Percentiles rank a stretch among this genome's conserved stretches.
Conservation (phyloP, 345 rosid genomes). For the Adansonia digitata region DNA sequence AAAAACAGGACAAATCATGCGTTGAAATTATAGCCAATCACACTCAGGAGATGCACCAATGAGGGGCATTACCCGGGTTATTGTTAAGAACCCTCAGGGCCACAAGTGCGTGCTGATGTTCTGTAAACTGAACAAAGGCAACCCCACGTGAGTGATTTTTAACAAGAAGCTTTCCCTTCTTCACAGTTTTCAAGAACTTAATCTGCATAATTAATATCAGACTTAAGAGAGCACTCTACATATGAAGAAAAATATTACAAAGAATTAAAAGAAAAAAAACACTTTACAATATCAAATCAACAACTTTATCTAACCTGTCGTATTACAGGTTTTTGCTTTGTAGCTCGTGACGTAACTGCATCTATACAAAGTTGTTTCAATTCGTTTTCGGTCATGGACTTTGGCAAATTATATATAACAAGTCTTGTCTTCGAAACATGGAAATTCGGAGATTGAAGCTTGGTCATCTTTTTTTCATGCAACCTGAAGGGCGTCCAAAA, state of each 20-base stretch:
- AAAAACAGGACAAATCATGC: neutral
- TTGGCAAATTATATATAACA: constrained; percentile 79
- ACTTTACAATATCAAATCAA: neutral
- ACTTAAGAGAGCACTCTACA: neutral
- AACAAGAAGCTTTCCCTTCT: constrained; percentile 56
- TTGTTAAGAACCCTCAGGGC: constrained; percentile 92
- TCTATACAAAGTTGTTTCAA: constrained; percentile 61
- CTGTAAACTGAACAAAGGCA: constrained; percentile 80
- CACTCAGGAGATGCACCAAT: neutral
- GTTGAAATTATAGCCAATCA: neutral
- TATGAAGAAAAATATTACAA: neutral
- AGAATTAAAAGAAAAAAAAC: neutral
- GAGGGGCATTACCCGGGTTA: constrained; percentile 38
- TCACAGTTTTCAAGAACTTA: constrained; percentile 59
- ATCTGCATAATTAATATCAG: constrained; percentile 40
- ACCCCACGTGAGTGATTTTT: constrained; percentile 80
- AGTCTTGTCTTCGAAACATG: constrained; percentile 85
- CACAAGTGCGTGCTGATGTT: constrained; percentile 86
- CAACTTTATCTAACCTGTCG: constrained; percentile 55
- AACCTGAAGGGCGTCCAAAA: constrained; percentile 44
- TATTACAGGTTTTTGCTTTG: constrained; percentile 78
- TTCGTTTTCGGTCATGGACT: constrained; percentile 60
- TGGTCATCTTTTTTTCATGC: constrained; percentile 73
- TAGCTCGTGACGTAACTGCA: constrained; percentile 82
- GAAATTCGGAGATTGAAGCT: constrained; percentile 89